Evolutionary conservation across 2,329 filamentous ascomycete genomes (phyloP), one percentile per base, ranked within the genome.

Genomic region (Pestalotiopsis sp.): DNA sequence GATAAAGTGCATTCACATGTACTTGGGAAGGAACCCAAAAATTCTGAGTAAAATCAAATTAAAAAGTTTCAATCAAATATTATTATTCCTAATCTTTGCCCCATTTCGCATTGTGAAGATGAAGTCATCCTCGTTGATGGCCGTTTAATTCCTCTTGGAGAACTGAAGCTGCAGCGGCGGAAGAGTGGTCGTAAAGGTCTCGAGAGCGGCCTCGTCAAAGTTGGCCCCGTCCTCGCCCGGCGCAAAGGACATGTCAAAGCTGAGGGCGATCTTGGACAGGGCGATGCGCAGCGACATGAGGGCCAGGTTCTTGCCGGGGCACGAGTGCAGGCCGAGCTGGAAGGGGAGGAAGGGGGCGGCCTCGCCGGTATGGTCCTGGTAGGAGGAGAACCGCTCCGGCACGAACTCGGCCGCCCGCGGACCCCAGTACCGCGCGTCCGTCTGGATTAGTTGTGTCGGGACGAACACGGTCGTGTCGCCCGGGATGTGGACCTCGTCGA

Each of bases 271-370:
- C 27, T 67, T 67, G 36, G 66, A 59, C 5, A 73, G 49, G 4
- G 71, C 66, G 56, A 70, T 73, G 11, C 67, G 56, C 64, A 73
- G 58, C 60, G 72, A 69, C 68, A 71, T 69, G 36, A 69, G 63
- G 3, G 70, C 69, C 13, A 72, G 59, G 45, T 70, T 67, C 17
- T 64, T 69, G 9, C 70, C 72, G 2, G 70, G 69, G 52, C 69
- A 73, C 5, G 49, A 17, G 36, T 65, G 70, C 61, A 71, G 64
- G 7, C 72, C 71, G 5, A 65, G 60, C 14, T 66, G 68, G 67
- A 73, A 74, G 14, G 71, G 68, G n/a, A 71, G 58, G 14, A 65
- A 73, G 7, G 72, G 70, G 58, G 66, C 68, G 38, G n/a, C n/a
- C n/a, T n/a, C n/a, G n/a, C 71, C 72, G 27, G 3, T 59, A 3